A percentile compares a stretch with the other conserved stretches of the same genome.
phyloP scores from a whole-genome alignment of 139 green algal species.

The Gonium pectorale region DNA sequence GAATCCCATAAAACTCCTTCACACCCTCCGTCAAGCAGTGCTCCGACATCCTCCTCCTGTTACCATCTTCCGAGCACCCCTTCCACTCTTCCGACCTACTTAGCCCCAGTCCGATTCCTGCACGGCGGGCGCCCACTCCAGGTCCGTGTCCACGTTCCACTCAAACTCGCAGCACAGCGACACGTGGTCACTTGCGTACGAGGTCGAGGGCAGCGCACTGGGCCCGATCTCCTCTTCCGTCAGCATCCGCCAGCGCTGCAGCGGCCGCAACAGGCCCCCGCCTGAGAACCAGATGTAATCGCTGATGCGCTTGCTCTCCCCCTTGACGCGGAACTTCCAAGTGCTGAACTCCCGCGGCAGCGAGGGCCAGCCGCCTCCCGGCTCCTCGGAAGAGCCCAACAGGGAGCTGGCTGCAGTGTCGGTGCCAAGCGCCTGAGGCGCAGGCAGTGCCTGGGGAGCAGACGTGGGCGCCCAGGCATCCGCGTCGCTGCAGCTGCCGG shows the following conservation, averaged over 20 bases:
- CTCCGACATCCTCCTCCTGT: too few relatives aligned
- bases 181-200: slow-evolving; percentile 68
- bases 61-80: neutral
- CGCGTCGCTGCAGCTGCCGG: slow-evolving; percentile 28
- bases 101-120: neutral
- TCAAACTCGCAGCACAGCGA: slow-evolving; percentile 60
- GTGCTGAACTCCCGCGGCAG: slow-evolving; percentile 66
- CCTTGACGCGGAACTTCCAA: slow-evolving; percentile 63
- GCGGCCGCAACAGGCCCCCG: slow-evolving; percentile 40
- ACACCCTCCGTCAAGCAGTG: too few relatives aligned
- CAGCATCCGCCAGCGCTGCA: slow-evolving; percentile 63
- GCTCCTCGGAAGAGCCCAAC: too few relatives aligned
- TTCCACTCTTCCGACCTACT: neutral
- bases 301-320: slow-evolving; percentile 61
- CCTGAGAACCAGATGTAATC: slow-evolving; percentile 73
- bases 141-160: slow-evolving; percentile 46
- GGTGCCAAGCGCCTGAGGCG: too few relatives aligned
- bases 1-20: too few relatives aligned
- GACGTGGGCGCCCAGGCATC: too few relatives aligned
- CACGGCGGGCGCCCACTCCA: neutral
- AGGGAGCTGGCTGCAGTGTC: too few relatives aligned
- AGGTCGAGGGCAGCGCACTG: slow-evolving; percentile 51
- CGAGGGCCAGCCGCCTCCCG: too few relatives aligned
- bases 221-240: slow-evolving; percentile 61
- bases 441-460: too few relatives aligned